A percentile compares a stretch with the other conserved stretches of the same genome.
Evolutionary conservation across 345 rosid genomes (phyloP).

Genomic region (Schrenkiella parvula): DNA sequence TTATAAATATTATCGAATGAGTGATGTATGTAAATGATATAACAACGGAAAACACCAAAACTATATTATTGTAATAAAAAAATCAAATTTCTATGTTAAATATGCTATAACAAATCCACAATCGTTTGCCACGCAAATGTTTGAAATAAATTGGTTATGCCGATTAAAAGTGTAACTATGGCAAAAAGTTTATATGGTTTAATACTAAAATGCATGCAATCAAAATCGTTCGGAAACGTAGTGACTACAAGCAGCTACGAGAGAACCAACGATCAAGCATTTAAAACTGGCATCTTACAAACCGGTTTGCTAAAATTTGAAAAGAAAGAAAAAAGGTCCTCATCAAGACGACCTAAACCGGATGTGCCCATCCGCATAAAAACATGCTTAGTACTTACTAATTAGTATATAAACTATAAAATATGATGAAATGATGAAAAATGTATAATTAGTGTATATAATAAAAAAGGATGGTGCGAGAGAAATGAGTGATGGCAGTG

Average conservation of each 20-base stretch:
- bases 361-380: background rate
- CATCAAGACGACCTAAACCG: background rate
- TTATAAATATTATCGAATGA: too few relatives aligned
- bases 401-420: background rate
- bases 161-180: too few relatives aligned
- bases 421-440: conserved; percentile 11
- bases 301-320: background rate
- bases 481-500: conserved; percentile 35
- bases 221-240: background rate
- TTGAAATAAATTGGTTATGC: too few relatives aligned
- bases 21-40: too few relatives aligned
- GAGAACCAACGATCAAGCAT: background rate
- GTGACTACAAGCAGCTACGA: background rate
- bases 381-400: background rate
- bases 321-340: background rate
- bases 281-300: background rate
- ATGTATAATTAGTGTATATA: conserved; percentile 14
- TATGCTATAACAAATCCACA: too few relatives aligned
- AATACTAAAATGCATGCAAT: background rate
- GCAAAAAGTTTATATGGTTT: background rate
- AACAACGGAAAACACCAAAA: too few relatives aligned
- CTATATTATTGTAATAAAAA: too few relatives aligned
- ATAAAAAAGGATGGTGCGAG: conserved; percentile 33
- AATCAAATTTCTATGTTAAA: too few relatives aligned
- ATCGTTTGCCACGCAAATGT: too few relatives aligned